Evolutionary conservation across 2,329 filamentous ascomycete species (phyloP), one percentile per base, ranked within the genome.

Genomic region (Gyromitra esculenta): DNA sequence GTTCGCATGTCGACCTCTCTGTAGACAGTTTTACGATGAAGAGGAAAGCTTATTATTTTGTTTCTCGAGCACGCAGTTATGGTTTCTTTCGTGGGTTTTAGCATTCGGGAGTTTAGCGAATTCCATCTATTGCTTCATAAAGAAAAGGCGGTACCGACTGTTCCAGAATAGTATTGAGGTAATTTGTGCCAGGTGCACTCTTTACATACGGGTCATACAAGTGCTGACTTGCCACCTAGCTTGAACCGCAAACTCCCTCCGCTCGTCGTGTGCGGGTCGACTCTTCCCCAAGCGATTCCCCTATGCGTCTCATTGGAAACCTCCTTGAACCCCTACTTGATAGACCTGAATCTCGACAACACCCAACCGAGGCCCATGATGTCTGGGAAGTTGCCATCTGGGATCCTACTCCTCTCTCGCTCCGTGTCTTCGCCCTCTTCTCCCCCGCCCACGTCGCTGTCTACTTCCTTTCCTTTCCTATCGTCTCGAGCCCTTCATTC

Each of bases 371-470:
- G 73, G 88, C 88, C 35, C 88, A 91, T 9, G 94, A 99, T 83
- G 96, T 99, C 8, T 99, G 96, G 96, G 94, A 99, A 84, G 85
- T 99, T 64, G 89, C 91, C 1, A 88, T 98, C 5, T 99, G 96
- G 96, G 94, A 98, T 82, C 96, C 96, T 43, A 88, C 95, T 60
- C 93, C 94, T 1, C 87, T 97, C 45, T 93, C 90, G 59, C 85
- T 98, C 68, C 89, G 91, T 48, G 85, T 98, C 1, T 94, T 97
- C 82, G 96, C 93, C 81, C 86, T 96, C 52, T 98, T 99, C 85
- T 97, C 94, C 81, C 96, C 96, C 0, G 92, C 93, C 0, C 96
- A 99, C 84, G 88, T 97, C n/a, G 85, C 97, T 62, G 88, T 97
- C 37, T 97, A 99, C 84, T 91, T 91, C 86, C 87, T 97, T 41